Base-by-base conservation (phyloP, 2,329 filamentous ascomycete species). In the Gnomoniopsis smithogilvyi region DNA sequence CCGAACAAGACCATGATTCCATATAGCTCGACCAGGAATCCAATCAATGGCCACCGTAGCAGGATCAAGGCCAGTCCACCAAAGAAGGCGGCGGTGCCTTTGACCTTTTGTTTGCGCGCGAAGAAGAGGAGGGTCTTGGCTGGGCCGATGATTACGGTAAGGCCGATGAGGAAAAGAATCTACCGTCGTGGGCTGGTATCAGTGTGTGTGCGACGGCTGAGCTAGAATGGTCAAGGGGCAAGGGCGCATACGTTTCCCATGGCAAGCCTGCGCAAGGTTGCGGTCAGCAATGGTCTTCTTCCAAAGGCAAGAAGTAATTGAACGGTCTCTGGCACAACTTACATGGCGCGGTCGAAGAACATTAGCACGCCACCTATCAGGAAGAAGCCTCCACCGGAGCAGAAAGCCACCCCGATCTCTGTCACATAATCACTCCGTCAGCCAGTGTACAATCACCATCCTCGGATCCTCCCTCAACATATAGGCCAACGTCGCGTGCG, bases 401-500 rank as follows among this genome's bases (percentile, higher is more conserved):
- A 98, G 81, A 99, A 99, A 73, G 93, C 91, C 64, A 97, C 93
- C 67, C 95, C 95, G 70, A 98, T 90, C 77, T 99, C 95, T 98
- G 70, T 67, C 51, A n/a, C 45, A 45, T 19, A 21, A 46, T 51
- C 64, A 59, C 60, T 56, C 70, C 65, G 50, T 78, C 60, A 78
- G 74, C 64, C 55, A 43, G 65, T 46, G 58, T 22, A 19, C 4
- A 30, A 21, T 19, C 15, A 26, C 1, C 33, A 2, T 12, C 21
- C 41, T 3, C 17, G 26, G 14, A 43, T 10, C 43, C 19, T 45
- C 46, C 30, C 47, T 14, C 50, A 19, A 19, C 36, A 15, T 19
- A 19, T 4, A 45, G 41, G 6, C 55, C n/a, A 47, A 54, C 46
- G 55, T 26, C 47, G 30, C 59, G 51, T 53, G 55, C 56, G 51